Evolutionary conservation across 345 rosid species (phyloP).

Genomic region (Syzygium aromaticum): DNA sequence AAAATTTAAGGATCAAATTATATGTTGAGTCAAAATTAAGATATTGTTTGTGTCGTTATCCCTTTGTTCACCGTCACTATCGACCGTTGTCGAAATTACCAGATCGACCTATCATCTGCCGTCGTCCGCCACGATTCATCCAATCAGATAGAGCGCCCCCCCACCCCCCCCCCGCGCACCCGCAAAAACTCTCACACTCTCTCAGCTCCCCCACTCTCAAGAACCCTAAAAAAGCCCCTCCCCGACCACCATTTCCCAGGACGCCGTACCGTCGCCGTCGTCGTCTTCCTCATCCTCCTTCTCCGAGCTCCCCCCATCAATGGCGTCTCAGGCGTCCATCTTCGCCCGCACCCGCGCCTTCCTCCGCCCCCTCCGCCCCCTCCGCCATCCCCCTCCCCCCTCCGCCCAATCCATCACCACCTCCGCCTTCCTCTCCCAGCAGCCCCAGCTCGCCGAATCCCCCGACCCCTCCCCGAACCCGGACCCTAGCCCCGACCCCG

Average conservation of each 20-base stretch:
- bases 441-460: slow-evolving; percentile 55
- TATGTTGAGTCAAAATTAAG: fast-evolving
- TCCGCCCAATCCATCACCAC: slow-evolving; percentile 42
- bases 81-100: neutral
- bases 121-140: neutral
- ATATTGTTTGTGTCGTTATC: too few relatives aligned
- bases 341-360: slow-evolving; percentile 21
- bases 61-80: too few relatives aligned
- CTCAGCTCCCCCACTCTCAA: neutral
- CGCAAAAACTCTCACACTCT: neutral
- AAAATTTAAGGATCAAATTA: too few relatives aligned
- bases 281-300: neutral
- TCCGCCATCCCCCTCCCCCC: slow-evolving; percentile 4
- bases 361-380: slow-evolving; percentile 18
- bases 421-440: slow-evolving; percentile 54
- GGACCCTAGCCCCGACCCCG: neutral
- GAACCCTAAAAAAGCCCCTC: neutral
- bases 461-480: neutral
- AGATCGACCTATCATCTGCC: fast-evolving
- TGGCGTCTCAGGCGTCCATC: slow-evolving; percentile 53
- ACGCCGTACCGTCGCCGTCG: neutral
- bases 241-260: neutral
- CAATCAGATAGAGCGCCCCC: neutral
- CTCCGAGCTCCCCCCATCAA: slow-evolving; percentile 11
- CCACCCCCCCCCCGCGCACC: neutral